These are phyloP conservation scores for Claviceps humidiphila DNA, from an alignment of 2,329 filamentous ascomycete genomes.

Conservation along the genomic window DNA sequence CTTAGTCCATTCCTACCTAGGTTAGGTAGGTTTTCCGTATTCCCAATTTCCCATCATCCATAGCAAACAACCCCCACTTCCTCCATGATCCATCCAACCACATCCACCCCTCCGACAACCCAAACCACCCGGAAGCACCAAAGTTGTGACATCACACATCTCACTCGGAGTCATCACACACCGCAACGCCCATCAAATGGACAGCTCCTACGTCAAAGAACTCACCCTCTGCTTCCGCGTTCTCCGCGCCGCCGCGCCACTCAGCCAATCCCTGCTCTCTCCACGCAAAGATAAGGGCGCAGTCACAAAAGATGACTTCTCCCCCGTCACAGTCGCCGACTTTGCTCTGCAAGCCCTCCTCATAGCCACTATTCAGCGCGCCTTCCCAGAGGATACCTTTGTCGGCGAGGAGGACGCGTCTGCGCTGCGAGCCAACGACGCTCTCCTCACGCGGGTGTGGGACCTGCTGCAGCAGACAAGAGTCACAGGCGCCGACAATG, in stretches of 20 bases:
- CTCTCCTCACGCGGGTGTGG: constrained; percentile 35
- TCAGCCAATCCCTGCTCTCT: constrained; percentile 36
- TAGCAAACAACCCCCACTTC: too few relatives aligned
- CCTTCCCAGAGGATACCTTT: constrained; percentile 37
- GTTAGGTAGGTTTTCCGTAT: too few relatives aligned
- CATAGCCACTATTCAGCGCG: constrained; percentile 32
- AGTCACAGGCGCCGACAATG: constrained; percentile 13
- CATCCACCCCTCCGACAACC: neutral
- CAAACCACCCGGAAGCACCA: neutral
- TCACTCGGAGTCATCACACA: neutral
- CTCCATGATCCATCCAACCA: too few relatives aligned
- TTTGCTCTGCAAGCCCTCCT: constrained; percentile 46
- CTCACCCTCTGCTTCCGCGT: constrained; percentile 28
- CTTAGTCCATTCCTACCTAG: too few relatives aligned
- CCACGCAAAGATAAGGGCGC: constrained; percentile 32
- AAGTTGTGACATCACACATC: neutral
- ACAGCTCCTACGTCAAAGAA: constrained; percentile 29
- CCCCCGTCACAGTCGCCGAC: constrained; percentile 45
- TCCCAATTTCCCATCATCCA: too few relatives aligned
- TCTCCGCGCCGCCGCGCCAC: constrained; percentile 31
- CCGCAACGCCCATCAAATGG: constrained; percentile 18
- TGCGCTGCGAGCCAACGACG: constrained; percentile 28
- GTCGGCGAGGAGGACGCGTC: constrained; percentile 43
- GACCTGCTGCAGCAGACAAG: constrained; percentile 22
- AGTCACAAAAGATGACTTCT: constrained; percentile 40